Evolutionary conservation across 352 stramenopile species (phyloP).

Genomic region (Phytophthora niederhauseri): DNA sequence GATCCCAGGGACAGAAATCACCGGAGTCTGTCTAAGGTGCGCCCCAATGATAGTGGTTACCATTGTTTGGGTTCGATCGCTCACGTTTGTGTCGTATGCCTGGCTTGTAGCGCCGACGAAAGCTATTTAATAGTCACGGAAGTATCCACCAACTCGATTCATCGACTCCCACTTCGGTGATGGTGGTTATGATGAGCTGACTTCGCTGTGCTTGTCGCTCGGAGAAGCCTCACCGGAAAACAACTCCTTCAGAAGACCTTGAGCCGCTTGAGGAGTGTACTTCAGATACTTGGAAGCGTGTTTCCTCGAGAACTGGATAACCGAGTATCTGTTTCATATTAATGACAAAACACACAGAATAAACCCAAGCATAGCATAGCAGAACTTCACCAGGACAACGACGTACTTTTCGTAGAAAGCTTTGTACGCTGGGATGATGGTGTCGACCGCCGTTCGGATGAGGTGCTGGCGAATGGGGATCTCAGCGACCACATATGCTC

Average conservation of each 20-base stretch:
- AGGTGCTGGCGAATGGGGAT: conserved; percentile 83
- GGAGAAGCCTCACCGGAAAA: conserved; percentile 62
- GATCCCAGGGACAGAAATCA: conserved; percentile 75
- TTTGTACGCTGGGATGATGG: conserved; percentile 91
- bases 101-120: conserved; percentile 49
- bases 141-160: conserved; percentile 73
- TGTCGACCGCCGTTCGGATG: conserved; percentile 80
- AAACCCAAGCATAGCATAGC: neutral
- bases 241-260: conserved; percentile 83
- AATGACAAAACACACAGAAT: conserved; percentile 2
- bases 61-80: neutral
- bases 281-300: conserved; percentile 91
- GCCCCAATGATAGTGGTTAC: neutral
- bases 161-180: conserved; percentile 50
- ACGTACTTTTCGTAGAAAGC: conserved; percentile 91
- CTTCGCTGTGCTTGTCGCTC: conserved; percentile 27
- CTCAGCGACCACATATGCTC: conserved; percentile 88
- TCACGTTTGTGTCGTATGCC: conserved; percentile 8
- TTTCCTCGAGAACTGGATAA: conserved; percentile 93
- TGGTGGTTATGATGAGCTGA: conserved; percentile 22
- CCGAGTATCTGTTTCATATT: conserved; percentile 81
- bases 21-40: conserved; percentile 76
- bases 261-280: conserved; percentile 84
- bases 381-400: neutral
- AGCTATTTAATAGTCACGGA: conserved; percentile 75